Percentiles rank a stretch among this genome's conserved stretches.
Evolutionary conservation across 106 monocot genomes (phyloP).

Genomic region (Xerophyta viscosa): DNA sequence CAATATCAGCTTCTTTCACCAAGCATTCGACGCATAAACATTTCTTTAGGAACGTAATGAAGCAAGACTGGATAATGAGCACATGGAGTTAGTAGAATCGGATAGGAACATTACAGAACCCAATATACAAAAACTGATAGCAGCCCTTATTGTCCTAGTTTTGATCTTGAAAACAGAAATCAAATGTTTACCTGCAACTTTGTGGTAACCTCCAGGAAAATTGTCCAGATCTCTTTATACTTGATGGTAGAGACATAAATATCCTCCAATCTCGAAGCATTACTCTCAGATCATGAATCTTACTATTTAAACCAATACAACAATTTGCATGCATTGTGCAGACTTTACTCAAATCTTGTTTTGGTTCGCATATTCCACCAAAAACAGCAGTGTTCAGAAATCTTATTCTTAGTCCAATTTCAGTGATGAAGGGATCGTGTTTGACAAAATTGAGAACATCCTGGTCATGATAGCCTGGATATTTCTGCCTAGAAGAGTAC

Average conservation of each 20-base stretch:
- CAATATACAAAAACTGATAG: neutral
- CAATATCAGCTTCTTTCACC: neutral
- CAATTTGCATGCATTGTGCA: constrained; percentile 20
- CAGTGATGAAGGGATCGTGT: constrained; percentile 3
- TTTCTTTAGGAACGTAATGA: neutral
- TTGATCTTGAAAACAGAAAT: neutral
- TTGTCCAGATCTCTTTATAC: neutral
- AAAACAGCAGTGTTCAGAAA: constrained; percentile 12
- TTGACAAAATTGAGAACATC: constrained; percentile 13
- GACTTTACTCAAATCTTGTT: constrained; percentile 9
- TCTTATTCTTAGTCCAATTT: constrained; percentile 5
- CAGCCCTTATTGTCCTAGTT: neutral
- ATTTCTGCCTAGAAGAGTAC: constrained; percentile 7
- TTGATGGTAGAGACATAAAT: constrained; percentile 9
- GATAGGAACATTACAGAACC: neutral
- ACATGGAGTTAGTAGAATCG: neutral
- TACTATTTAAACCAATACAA: constrained; percentile 11
- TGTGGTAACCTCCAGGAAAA: constrained; percentile 12
- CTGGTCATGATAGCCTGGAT: constrained; percentile 15
- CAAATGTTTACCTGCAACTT: constrained; percentile 14
- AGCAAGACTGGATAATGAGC: neutral
- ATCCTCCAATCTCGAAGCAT: constrained; percentile 10
- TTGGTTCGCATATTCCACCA: constrained; percentile 13
- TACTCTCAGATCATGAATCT: constrained; percentile 11
- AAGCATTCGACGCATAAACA: neutral